phyloP scores from a whole-genome alignment of 1,139 yeast species.

The Pneumocystis canis region DNA sequence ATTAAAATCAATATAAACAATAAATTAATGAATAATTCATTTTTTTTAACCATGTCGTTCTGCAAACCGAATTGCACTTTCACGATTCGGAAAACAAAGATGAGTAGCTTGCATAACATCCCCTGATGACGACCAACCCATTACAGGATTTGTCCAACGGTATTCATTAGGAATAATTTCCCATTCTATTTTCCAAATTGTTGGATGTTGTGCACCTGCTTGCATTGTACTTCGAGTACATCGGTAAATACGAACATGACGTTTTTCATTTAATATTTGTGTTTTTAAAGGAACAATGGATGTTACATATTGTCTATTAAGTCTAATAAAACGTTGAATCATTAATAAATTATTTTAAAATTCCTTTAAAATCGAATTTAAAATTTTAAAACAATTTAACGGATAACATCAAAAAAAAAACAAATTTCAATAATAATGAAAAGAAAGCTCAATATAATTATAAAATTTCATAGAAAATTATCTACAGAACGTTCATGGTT shows the following conservation, averaged over 20 bases:
- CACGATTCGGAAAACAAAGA: constrained; percentile 59
- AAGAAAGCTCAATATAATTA: too few species aligned
- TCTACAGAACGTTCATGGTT: constrained; percentile 32
- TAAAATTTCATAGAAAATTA: too few species aligned
- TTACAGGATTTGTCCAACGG: constrained; percentile 81
- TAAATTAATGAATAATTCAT: too few species aligned
- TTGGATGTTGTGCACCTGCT: constrained; percentile 37
- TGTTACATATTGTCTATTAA: too few species aligned
- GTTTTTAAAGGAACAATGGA: too few species aligned
- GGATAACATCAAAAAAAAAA: too few species aligned
- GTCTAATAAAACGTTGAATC: constrained; percentile 23
- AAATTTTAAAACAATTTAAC: too few species aligned
- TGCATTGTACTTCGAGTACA: constrained; percentile 75
- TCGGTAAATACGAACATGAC: constrained; percentile 65
- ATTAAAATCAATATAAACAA: too few species aligned
- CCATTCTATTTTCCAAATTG: constrained; percentile 70
- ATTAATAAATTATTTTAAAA: too few species aligned
- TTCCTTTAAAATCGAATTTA: too few species aligned
- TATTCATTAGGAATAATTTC: constrained; percentile 63
- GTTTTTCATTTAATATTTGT: too few species aligned
- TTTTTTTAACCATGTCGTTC: constrained; percentile 54
- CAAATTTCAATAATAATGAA: too few species aligned
- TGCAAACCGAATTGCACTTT: constrained; percentile 67
- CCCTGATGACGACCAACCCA: constrained; percentile 70
- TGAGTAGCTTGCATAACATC: constrained; percentile 83